Base-by-base conservation (phyloP, 257 asterid genomes). In the Cinchona pubescens region DNA sequence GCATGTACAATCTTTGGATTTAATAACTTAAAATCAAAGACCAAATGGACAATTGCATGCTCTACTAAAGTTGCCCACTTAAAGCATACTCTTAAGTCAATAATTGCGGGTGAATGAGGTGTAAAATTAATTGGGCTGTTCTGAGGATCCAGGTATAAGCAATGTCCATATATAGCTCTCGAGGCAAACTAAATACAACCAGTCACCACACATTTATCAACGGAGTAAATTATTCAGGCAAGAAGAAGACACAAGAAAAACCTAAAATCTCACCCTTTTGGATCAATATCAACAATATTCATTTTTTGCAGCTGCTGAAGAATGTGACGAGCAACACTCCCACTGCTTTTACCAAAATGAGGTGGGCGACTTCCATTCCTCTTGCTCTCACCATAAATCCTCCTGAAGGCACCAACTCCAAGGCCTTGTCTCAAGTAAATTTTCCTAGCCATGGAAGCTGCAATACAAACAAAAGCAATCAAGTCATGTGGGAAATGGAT, bases 361-460 rank as follows among this genome's bases (percentile, higher is more conserved):
- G 83, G 90, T 15, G 96, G 96, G 2, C 89, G 84, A 40, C 89
- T 87, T 42, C 95, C 93, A 16, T 89, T 92, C 79, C 97, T 90
- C 88, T 90, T 86, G 89, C 93, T 92, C 12, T 96, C 97, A 25
- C 97, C 97, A 61, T 92, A 92, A 61, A 92, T 92, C 69, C 97
- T 88, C 49, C 87, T 82, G 82, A 92, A 90, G 37, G 89, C 86
- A 72, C 98, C 98, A 72, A 92, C 97, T 48, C 97, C 96, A 67
- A 91, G 86, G 46, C 97, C 97, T 51, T 90, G 90, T 83, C 97
- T 87, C 85, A 87, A 55, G 72, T 91, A 91, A 21, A 91, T 73
- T 82, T 92, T 92, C 82, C 97, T 87, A 19, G 93, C 97, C 92
- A 92, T 90, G 75, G 97, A 91, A 60, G 97, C 97, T 92, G 84